Percentiles rank a stretch among this genome's conserved stretches.
Evolutionary conservation across 179 eudicot genomes (phyloP).

Genomic region (Beta lomatogona): DNA sequence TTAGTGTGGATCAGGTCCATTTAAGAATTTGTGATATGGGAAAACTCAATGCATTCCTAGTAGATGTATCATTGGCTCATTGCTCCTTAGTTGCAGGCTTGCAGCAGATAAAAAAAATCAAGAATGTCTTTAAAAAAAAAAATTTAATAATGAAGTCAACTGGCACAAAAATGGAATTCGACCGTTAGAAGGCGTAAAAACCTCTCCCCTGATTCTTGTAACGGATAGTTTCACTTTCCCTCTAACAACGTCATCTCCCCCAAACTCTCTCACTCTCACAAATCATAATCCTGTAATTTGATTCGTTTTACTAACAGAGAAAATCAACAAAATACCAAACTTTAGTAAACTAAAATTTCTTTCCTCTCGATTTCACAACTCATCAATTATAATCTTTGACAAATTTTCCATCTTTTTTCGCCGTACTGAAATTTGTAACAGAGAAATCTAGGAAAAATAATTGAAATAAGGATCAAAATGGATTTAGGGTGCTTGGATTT

Average conservation of each 20-base stretch:
- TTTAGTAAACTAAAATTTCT: neutral
- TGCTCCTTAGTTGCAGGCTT: too few relatives aligned
- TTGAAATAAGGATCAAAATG: conserved; percentile 28
- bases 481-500: conserved; percentile 72
- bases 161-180: conserved; percentile 24
- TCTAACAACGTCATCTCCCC: neutral
- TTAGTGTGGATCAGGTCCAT: too few relatives aligned
- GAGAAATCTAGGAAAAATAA: neutral
- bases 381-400: neutral
- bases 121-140: too few relatives aligned
- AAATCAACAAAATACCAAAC: neutral
- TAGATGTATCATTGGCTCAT: too few relatives aligned
- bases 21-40: too few relatives aligned
- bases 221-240: conserved; percentile 44
- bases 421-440: neutral
- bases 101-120: too few relatives aligned
- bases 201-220: conserved; percentile 18
- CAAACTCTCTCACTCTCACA: neutral
- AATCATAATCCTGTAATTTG: neutral
- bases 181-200: conserved; percentile 46
- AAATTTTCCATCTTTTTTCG: neutral
- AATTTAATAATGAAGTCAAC: neutral
- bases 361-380: neutral
- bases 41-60: too few relatives aligned
- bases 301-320: too few relatives aligned